phyloP scores from a whole-genome alignment of 2,329 filamentous ascomycete genomes.

The Whalleya microplaca region DNA sequence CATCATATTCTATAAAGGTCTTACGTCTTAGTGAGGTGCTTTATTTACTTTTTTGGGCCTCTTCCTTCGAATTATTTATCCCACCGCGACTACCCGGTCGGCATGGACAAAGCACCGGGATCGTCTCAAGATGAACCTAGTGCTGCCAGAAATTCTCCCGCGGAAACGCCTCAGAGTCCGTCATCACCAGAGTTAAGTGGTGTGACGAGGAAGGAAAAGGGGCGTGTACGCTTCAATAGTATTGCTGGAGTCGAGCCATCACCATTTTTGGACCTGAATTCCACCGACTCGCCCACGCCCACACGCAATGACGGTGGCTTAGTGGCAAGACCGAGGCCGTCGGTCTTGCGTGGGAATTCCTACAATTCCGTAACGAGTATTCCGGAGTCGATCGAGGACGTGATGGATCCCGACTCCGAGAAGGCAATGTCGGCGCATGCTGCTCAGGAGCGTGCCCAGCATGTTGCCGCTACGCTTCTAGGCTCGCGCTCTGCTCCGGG shows the following conservation, averaged over 20 bases:
- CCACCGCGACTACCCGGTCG: constrained; percentile 11
- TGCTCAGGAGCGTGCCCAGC: constrained; percentile 47
- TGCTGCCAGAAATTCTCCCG: constrained; percentile 20
- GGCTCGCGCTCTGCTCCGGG: constrained; percentile 41
- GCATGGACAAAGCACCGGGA: constrained; percentile 25
- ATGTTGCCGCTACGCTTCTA: constrained; percentile 46
- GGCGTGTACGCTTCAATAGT: constrained; percentile 54
- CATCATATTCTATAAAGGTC: not conserved
- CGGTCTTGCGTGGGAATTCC: constrained; percentile 48
- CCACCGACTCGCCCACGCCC: constrained; percentile 11
- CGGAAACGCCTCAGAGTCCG: constrained; percentile 21
- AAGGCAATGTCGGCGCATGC: constrained; percentile 43
- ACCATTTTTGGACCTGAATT: constrained; percentile 25
- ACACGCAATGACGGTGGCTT: constrained; percentile 13
- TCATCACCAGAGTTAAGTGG: constrained; percentile 16
- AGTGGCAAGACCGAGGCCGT: constrained; percentile 42
- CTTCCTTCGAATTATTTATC: not conserved
- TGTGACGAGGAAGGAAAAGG: constrained; percentile 46
- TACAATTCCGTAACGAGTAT: constrained; percentile 42
- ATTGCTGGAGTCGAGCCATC: constrained; percentile 42
- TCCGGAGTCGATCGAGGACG: constrained; percentile 32
- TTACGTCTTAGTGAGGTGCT: constrained; percentile 11
- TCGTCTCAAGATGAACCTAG: constrained; percentile 20
- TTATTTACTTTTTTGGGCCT: not conserved
- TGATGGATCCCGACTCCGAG: constrained; percentile 30